A percentile compares a stretch with the other conserved stretches of the same genome.
phyloP scores from a whole-genome alignment of 2,329 filamentous ascomycete genomes.

The Diaporthe vaccinii region DNA sequence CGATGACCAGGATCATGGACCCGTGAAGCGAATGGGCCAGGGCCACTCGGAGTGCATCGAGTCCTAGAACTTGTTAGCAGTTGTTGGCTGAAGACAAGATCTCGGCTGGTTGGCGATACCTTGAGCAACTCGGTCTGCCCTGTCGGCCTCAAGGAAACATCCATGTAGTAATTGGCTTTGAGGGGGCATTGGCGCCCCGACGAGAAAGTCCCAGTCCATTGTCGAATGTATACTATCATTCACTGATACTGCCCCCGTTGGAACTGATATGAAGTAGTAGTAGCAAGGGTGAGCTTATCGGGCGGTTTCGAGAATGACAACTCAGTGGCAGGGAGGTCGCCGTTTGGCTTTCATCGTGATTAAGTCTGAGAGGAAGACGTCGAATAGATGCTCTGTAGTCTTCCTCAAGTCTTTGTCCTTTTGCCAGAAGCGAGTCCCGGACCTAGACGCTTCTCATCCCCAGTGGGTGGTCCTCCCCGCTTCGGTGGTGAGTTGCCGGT shows the following conservation, averaged over 20 bases:
- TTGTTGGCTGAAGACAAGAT: background rate
- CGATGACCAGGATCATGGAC: conserved; percentile 62
- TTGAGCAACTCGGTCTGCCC: conserved; percentile 61
- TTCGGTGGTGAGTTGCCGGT: background rate
- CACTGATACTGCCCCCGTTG: background rate
- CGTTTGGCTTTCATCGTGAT: conserved; percentile 27
- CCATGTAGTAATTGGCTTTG: conserved; percentile 59
- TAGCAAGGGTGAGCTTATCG: background rate
- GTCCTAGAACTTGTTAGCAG: conserved; percentile 46
- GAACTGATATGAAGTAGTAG: background rate
- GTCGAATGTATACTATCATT: background rate
- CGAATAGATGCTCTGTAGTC: background rate
- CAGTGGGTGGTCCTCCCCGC: background rate
- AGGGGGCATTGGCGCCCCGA: conserved; percentile 33
- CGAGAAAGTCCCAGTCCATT: conserved; percentile 37
- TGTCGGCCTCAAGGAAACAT: conserved; percentile 68
- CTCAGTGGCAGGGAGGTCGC: conserved; percentile 15
- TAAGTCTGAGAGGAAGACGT: background rate
- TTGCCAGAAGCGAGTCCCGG: background rate
- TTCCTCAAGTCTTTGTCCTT: background rate
- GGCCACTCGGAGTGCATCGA: conserved; percentile 63
- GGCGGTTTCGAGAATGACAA: background rate
- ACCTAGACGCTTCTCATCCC: background rate
- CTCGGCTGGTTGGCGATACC: conserved; percentile 5
- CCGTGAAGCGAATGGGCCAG: conserved; percentile 60